Evolutionary conservation across 139 green algal genomes (phyloP), one percentile per base, ranked within the genome.

Genomic region (Chlamydomonas sp.): DNA sequence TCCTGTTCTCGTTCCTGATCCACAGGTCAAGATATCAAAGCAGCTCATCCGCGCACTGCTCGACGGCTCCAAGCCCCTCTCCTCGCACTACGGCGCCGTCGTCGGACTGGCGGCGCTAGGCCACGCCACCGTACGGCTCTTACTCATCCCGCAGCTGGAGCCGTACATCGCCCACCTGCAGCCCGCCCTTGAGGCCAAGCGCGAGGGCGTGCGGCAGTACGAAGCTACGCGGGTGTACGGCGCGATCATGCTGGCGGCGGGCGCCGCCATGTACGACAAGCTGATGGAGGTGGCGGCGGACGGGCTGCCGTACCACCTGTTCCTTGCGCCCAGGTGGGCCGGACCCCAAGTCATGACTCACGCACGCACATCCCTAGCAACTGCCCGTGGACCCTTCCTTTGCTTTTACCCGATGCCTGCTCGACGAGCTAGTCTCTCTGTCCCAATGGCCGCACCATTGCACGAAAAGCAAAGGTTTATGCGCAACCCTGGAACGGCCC

Each of bases 131-230:
- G 92, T 97, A 49, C 90, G 93, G 18, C 81, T 92, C 60, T 80
- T 98, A 73, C 91, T 98, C 62, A 78, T 98, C 83, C 96, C 96
- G 16, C 93, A 97, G 85, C 84, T 98, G 57, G 84, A 92, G 59
- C 87, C 91, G 4, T 96, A 97, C 87, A 67, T 97, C 76, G 49
- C 69, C 2, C 76, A 84, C 59, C 93, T 98, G 77, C 85, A 84
- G 58, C 91, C 91, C 5, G 68, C 84, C 2, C 83, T 89, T n/a
- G 20, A 66, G 20, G 85, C 81, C 76, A 71, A 66, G 14, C 66
- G 57, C n/a, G 82, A 86, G 82, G 82, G 82, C 5, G 76, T 90
- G 18, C 78, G 74, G 83, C 86, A 84, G 86, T 74, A 78, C 5
- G 89, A 93, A n/a, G 92, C 92, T 20, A 92, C 85, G 76, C 85